Percentiles rank a stretch among this genome's conserved stretches.
Evolutionary conservation across 441 rosid genomes (phyloP).

Genomic region (Adansonia madagascariensis): DNA sequence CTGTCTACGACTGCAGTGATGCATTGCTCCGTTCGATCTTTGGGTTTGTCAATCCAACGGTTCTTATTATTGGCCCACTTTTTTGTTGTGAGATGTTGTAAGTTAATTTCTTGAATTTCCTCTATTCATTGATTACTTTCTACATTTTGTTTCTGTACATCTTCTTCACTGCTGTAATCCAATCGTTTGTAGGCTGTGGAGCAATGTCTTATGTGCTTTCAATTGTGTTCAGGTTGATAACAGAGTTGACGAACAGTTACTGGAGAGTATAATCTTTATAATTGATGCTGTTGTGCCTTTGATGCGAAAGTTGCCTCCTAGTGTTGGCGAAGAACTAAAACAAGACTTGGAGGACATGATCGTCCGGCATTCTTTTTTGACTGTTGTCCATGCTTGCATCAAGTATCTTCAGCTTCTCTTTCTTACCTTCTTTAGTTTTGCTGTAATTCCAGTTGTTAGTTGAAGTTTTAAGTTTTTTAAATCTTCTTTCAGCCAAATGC

Average conservation of each 20-base stretch:
- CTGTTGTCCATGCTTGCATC: conserved; percentile 98
- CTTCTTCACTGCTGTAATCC: background rate
- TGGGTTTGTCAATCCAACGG: background rate
- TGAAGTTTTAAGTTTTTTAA: conserved; percentile 1
- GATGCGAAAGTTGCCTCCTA: conserved; percentile 80
- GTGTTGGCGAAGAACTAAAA: conserved; percentile 85
- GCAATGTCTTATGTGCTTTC: conserved; percentile 34
- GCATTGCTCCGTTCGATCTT: background rate
- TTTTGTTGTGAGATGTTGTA: conserved; percentile 1
- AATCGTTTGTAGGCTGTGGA: background rate
- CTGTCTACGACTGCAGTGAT: background rate
- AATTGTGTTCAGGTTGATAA: conserved; percentile 75
- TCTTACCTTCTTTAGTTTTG: conserved; percentile 26
- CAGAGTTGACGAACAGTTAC: conserved; percentile 76
- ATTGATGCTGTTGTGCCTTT: conserved; percentile 87
- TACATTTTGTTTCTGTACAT: background rate
- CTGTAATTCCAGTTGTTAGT: background rate
- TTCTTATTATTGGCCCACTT: background rate
- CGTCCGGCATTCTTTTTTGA: conserved; percentile 91
- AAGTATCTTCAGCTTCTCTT: conserved; percentile 57
- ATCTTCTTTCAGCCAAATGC: background rate
- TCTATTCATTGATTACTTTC: background rate
- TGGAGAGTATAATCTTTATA: conserved; percentile 94
- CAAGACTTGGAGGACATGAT: conserved; percentile 98
- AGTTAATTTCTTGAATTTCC: background rate